Evolutionary conservation across 2,329 filamentous ascomycete species (phyloP).

Genomic region (Fusarium sp.): DNA sequence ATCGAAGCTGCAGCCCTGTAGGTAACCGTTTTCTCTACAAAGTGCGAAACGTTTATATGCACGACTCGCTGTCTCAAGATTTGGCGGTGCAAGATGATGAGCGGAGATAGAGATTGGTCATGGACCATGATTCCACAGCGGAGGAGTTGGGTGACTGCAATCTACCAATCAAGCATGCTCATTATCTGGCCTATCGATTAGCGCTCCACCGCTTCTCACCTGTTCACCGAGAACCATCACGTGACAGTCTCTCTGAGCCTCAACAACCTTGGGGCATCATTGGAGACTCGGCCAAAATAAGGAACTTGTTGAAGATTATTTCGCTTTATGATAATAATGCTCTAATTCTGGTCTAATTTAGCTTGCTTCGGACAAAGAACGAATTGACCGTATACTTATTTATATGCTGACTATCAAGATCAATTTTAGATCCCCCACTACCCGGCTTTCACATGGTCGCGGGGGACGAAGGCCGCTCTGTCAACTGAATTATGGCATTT

Average conservation of each 20-base stretch:
- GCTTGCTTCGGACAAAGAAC: not conserved
- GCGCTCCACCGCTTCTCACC: not conserved
- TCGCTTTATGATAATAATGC: not conserved
- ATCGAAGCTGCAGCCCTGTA: not conserved
- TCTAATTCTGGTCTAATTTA: not conserved
- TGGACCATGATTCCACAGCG: slow-evolving; percentile 31
- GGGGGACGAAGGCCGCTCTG: slow-evolving; percentile 34
- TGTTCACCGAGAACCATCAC: not conserved
- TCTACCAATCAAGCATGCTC: slow-evolving; percentile 38
- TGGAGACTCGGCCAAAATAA: not conserved
- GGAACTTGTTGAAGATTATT: not conserved
- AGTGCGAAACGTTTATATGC: slow-evolving; percentile 10
- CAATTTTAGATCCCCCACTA: not conserved
- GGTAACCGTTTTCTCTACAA: not conserved
- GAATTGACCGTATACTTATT: not conserved
- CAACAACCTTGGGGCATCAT: not conserved
- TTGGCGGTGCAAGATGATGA: slow-evolving; percentile 29
- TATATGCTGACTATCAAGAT: not conserved
- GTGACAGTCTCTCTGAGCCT: not conserved
- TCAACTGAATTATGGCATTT: not conserved
- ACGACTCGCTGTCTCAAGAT: slow-evolving; percentile 20
- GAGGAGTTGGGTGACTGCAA: slow-evolving; percentile 26
- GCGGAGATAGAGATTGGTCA: slow-evolving; percentile 44
- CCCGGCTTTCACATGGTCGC: slow-evolving; percentile 31
- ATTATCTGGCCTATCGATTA: slow-evolving; percentile 23